Conservation (phyloP, 2,329 filamentous ascomycete genomes). For the Bipolaris sorokiniana region DNA sequence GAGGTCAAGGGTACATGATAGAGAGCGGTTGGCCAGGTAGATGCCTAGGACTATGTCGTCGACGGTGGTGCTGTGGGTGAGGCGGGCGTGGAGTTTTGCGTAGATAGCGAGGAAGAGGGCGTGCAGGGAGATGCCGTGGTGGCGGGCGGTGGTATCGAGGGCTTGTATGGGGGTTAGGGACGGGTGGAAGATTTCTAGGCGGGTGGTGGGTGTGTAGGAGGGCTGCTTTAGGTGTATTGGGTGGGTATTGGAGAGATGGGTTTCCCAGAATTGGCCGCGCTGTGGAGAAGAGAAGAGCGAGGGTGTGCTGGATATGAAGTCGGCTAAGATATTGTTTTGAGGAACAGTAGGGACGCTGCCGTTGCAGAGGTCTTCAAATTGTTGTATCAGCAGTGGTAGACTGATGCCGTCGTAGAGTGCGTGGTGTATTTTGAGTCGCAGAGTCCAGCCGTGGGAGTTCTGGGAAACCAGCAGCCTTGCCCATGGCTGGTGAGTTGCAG, state of each 20-base stretch:
- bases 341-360: constrained; percentile 13
- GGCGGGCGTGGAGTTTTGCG: constrained; percentile 58
- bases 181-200: constrained; percentile 57
- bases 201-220: constrained; percentile 35
- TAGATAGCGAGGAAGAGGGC: constrained; percentile 77
- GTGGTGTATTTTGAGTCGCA: constrained; percentile 72
- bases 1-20: constrained; percentile 55
- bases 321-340: constrained; percentile 45
- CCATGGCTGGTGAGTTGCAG: constrained; percentile 35
- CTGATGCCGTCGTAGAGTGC: constrained; percentile 88
- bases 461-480: constrained; percentile 48
- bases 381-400: constrained; percentile 66
- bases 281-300: constrained; percentile 11
- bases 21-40: constrained; percentile 79
- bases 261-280: constrained; percentile 58
- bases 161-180: constrained; percentile 51
- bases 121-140: constrained; percentile 69
- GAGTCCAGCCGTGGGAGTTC: constrained; percentile 38
- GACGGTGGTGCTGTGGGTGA: constrained; percentile 22
- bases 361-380: constrained; percentile 56
- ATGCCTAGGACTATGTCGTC: constrained; percentile 71
- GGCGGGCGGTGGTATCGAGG: constrained; percentile 55
- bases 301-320: constrained; percentile 47
- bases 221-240: constrained; percentile 23
- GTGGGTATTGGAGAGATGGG: constrained; percentile 49